Evolutionary conservation across 495 filamentous ascomycete species (phyloP), one percentile per base, ranked within the genome.

Genomic region (Lindgomyces ingoldianus): DNA sequence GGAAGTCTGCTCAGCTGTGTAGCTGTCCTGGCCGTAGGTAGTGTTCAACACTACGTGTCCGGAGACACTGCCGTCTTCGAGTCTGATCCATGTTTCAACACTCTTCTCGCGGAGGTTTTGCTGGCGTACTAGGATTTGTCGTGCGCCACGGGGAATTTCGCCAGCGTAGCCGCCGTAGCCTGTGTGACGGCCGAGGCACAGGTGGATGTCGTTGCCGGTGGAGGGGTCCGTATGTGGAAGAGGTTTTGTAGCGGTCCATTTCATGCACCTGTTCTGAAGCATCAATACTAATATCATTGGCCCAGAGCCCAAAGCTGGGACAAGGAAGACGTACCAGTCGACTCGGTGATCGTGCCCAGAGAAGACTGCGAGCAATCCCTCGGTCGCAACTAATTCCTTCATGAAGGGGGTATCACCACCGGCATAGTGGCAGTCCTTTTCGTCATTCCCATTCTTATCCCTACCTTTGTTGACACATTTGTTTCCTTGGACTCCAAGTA

Each of bases 91-190:
- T 0, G 87, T 89, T 45, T 86, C 79, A 1, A 85, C 45, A 1
- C 24, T 46, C 16, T 42, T 53, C 1, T 39, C 14, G 1, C 25
- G 30, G 71, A 18, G 75, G 14, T 10, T 21, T 14, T 57, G 29
- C 27, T 61, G 45, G 11, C 53, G 21, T 8, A 65, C 3, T 16
- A 65, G 25, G 27, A 70, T 65, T 42, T 70, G 51, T 4, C 89
- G 75, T 11, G 78, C 77, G 0, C 88, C 88, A 0, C 87, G 79
- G 8, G 80, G 19, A 52, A 36, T 80, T 80, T 84, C 86, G 58
- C 75, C 79, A 0, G 87, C 85, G 62, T 91, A 91, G 0, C 89
- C 89, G 0, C 88, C 88, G 57, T 89, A 91, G 6, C 89, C 88
- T 0, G 81, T 81, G 60, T 87, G 87, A 57, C 86, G 82, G n/a